Evolutionary conservation across 1,284 basidiomycete species (phyloP).

Genomic region (Volvariella volvacea): DNA sequence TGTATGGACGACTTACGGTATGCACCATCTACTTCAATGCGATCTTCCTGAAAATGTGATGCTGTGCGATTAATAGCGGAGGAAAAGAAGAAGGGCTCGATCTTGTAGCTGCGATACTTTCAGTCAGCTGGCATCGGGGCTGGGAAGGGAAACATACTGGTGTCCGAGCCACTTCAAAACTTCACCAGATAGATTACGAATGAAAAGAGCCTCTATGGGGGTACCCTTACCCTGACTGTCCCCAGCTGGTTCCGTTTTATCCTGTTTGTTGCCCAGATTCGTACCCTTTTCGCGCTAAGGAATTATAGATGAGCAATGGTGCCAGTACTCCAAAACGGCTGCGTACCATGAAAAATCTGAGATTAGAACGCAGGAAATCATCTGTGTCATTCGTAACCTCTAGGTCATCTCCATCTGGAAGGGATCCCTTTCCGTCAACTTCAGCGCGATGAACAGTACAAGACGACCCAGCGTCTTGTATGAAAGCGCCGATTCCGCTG

Average conservation of each 20-base stretch:
- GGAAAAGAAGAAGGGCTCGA: conserved; percentile 47
- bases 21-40: no score
- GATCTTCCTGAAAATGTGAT: conserved; percentile 39
- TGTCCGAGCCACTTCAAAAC: conserved; percentile 42
- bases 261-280: no score
- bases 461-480: conserved; percentile 13
- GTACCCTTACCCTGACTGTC: not conserved
- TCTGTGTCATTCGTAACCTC: not conserved
- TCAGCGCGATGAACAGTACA: conserved; percentile 30
- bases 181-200: conserved; percentile 35
- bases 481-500: conserved; percentile 27
- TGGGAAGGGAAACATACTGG: conserved; percentile 20
- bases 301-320: no score
- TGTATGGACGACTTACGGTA: no score
- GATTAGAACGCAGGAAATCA: not conserved
- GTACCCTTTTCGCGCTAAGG: no score
- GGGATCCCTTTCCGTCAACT: conserved; percentile 22
- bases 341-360: no score
- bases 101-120: conserved; percentile 30
- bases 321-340: no score
- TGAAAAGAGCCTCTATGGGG: conserved; percentile 26
- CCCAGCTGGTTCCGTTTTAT: no score
- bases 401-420: not conserved
- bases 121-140: not conserved
- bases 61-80: conserved; percentile 45